Percentiles rank a stretch among this genome's conserved stretches.
These are phyloP conservation scores for Silene uniflora DNA, from an alignment of 148 eudicot species.

Conservation along the genomic window DNA sequence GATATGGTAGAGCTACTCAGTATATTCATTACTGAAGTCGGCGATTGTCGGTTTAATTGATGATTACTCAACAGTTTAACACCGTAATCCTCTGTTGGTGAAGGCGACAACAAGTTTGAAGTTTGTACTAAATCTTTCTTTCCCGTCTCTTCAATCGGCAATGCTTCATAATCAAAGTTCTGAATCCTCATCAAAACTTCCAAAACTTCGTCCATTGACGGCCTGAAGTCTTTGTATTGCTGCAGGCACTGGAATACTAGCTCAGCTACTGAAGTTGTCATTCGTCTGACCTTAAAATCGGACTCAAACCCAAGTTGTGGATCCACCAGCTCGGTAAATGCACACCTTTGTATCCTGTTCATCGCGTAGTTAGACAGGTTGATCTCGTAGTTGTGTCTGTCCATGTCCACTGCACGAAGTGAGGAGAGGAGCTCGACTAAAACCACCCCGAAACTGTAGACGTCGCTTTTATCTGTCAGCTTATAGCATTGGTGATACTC, in stretches of 20 bases:
- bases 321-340: slow-evolving; percentile 38
- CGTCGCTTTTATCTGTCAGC: slow-evolving; percentile 50
- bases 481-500: slow-evolving; percentile 52
- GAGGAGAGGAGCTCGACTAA: slow-evolving; percentile 59
- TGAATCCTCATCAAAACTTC: too few species aligned
- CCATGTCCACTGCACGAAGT: too few species aligned
- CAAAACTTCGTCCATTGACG: slow-evolving; percentile 45
- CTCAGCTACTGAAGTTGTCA: too few species aligned
- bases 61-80: slow-evolving; percentile 3
- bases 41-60: slow-evolving; percentile 5
- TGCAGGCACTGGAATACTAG: too few species aligned
- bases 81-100: slow-evolving; percentile 4
- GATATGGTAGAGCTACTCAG: slow-evolving; percentile 16
- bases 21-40: slow-evolving; percentile 15
- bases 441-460: slow-evolving; percentile 63
- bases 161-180: too few species aligned
- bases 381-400: slow-evolving; percentile 39
- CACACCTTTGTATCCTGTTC: slow-evolving; percentile 34
- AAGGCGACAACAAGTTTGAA: neutral
- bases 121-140: neutral
- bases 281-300: slow-evolving; percentile 28
- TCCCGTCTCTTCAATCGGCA: too few species aligned
- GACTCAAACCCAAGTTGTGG: slow-evolving; percentile 37
- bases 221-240: slow-evolving; percentile 43
- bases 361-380: slow-evolving; percentile 47